phyloP scores from a whole-genome alignment of 257 asterid genomes.

The Scutellaria galericulata region DNA sequence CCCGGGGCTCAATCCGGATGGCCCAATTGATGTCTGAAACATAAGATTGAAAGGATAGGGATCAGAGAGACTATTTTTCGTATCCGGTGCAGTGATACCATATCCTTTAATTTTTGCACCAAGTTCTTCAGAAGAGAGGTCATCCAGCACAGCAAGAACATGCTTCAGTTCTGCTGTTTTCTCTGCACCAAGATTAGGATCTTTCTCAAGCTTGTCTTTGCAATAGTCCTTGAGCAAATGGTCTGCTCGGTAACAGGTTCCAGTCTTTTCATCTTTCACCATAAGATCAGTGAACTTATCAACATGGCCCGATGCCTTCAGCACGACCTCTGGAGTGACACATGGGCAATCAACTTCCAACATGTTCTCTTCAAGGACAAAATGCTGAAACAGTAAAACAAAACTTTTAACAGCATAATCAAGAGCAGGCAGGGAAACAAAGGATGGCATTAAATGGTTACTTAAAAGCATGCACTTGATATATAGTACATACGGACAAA shows the following conservation, averaged over 20 bases:
- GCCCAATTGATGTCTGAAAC: slow-evolving; percentile 83
- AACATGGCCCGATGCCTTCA: slow-evolving; percentile 88
- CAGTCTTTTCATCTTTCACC: slow-evolving; percentile 80
- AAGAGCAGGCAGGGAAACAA: neutral
- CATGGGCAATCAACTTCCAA: slow-evolving; percentile 87
- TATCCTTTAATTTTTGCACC: slow-evolving; percentile 76
- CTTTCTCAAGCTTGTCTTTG: slow-evolving; percentile 80
- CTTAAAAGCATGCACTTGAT: neutral
- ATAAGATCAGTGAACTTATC: slow-evolving; percentile 89
- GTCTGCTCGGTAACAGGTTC: slow-evolving; percentile 75
- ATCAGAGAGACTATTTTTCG: slow-evolving; percentile 70
- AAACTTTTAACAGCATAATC: slow-evolving; percentile 2
- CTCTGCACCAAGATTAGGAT: slow-evolving; percentile 50
- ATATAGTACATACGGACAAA: neutral
- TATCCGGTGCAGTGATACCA: slow-evolving; percentile 80
- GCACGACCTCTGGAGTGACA: slow-evolving; percentile 79
- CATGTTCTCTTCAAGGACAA: slow-evolving; percentile 80
- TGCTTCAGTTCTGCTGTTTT: slow-evolving; percentile 59
- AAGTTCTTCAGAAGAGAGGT: slow-evolving; percentile 66
- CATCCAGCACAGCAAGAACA: slow-evolving; percentile 76
- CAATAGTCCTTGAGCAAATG: slow-evolving; percentile 79
- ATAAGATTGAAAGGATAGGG: slow-evolving; percentile 84
- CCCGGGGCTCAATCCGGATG: slow-evolving; percentile 77
- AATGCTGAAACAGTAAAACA: slow-evolving; percentile 59
- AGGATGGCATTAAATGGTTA: neutral